Evolutionary conservation across 75 land plant genomes (phyloP), one percentile per base, ranked within the genome.

Genomic region (Pinus albicaulis): DNA sequence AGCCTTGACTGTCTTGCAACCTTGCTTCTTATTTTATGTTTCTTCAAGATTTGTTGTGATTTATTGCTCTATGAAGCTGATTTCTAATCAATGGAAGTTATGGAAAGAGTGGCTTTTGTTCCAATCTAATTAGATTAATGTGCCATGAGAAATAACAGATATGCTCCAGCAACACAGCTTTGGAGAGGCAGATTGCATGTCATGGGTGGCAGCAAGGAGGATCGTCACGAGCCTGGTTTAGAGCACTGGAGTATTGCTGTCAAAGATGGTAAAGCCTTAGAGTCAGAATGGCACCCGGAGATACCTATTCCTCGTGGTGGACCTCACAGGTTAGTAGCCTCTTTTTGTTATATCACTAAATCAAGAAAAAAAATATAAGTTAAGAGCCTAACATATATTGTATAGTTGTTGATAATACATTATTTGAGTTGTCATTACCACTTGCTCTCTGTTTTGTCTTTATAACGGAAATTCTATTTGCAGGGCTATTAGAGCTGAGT

Each of bases 221-320:
- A 96, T 80, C 95, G 99, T 11, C 84, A 92, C 81, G 91, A 91
- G 62, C 92, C 98, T 62, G 98, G 77, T 36, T 26, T 87, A 34
- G 99, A 96, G 73, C 99, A 96, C 76, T 96, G 99, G 99, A 96
- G 99, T 76, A 74, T 96, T 84, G 87, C 98, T 14, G 98, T 96
- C 31, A 86, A 84, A 26, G 87, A 94, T 82, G 99, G 99, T 20
- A 90, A 87, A 82, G 98, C 86, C 3, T 63, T 96, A 80, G 99
- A 94, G 79, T 79, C 86, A 24, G 78, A 87, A 53, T 96, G 99
- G 99, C 52, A 86, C 70, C 56, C 82, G 28, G 99, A 94, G 74
- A 77, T 94, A 55, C 95, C 95, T 7, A 96, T 96, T 58, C 99
- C 98, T 20, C 97, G 98, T 73, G 99, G 99, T 52, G 99, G 99